phyloP scores from a whole-genome alignment of 164 flowering plant genomes.

The Echeveria elegans region DNA sequence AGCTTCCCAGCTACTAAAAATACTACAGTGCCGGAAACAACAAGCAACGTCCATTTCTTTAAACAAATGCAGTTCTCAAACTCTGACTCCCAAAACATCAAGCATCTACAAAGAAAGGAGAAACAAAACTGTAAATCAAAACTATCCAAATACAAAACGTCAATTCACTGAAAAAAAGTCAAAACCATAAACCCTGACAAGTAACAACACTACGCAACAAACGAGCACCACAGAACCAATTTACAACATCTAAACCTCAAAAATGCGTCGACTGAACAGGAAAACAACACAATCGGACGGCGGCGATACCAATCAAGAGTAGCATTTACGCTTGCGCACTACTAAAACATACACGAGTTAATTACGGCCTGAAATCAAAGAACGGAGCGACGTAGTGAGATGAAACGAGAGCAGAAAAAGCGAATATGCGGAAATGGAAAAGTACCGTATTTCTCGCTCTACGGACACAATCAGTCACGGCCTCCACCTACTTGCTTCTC shows the following conservation, averaged over 20 bases:
- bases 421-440: conserved; percentile 6
- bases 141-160: not conserved
- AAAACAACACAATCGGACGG: not conserved
- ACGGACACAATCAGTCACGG: not conserved
- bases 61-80: not conserved
- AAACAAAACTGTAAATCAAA: not conserved
- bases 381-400: not conserved
- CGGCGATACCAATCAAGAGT: not conserved
- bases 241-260: not conserved
- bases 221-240: not conserved
- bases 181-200: not conserved
- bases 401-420: not conserved
- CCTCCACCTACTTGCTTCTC: not conserved
- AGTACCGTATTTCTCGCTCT: not conserved
- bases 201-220: not conserved
- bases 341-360: not conserved
- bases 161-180: not conserved
- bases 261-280: not conserved
- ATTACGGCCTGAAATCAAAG: not conserved
- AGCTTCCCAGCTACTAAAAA: conserved; percentile 22
- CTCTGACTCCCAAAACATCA: conserved; percentile 5
- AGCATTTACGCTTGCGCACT: not conserved
- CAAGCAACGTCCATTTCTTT: conserved; percentile 45
- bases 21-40: conserved; percentile 33
- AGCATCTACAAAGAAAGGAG: not conserved